Conservation (phyloP, 1,284 basidiomycete genomes). For the Lentinula novae-zelandiae region DNA sequence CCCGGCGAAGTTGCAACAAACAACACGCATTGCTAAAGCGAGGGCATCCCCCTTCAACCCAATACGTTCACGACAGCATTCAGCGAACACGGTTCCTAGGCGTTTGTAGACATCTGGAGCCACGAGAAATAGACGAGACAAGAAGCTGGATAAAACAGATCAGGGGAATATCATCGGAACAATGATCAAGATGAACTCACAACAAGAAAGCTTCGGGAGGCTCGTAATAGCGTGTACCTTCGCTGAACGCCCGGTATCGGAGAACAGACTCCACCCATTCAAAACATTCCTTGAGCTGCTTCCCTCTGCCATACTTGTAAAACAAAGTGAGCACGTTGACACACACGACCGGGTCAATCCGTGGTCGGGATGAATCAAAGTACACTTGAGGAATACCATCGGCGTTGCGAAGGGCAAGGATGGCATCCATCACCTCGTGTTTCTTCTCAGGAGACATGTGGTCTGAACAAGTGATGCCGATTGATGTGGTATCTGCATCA, state of each 20-base stretch:
- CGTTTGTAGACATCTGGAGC: constrained; percentile 29
- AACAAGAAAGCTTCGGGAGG: constrained; percentile 34
- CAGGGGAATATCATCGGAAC: neutral
- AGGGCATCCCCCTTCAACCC: constrained; percentile 45
- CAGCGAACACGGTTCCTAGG: constrained; percentile 36
- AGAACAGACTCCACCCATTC: constrained; percentile 50
- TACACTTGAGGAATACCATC: constrained; percentile 54
- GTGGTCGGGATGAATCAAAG: constrained; percentile 47
- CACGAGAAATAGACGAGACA: constrained; percentile 41
- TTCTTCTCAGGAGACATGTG: constrained; percentile 5
- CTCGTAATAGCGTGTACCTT: constrained; percentile 55
- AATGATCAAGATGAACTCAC: constrained; percentile 39
- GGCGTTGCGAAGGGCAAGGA: constrained; percentile 43
- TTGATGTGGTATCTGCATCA: constrained; percentile 51
- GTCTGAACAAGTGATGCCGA: constrained; percentile 38
- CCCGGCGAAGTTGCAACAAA: constrained; percentile 24
- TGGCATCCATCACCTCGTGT: constrained; percentile 44
- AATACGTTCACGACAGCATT: constrained; percentile 46
- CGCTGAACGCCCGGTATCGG: constrained; percentile 46
- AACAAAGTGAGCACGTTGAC: constrained; percentile 49
- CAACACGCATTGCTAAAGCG: constrained; percentile 36
- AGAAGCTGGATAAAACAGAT: constrained; percentile 27
- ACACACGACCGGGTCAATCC: constrained; percentile 52
- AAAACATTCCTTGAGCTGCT: constrained; percentile 42
- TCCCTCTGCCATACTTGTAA: constrained; percentile 43